These are phyloP conservation scores for Hanseniaspora valbyensis DNA, from an alignment of 805 yeast genomes.

Conservation along the genomic window DNA sequence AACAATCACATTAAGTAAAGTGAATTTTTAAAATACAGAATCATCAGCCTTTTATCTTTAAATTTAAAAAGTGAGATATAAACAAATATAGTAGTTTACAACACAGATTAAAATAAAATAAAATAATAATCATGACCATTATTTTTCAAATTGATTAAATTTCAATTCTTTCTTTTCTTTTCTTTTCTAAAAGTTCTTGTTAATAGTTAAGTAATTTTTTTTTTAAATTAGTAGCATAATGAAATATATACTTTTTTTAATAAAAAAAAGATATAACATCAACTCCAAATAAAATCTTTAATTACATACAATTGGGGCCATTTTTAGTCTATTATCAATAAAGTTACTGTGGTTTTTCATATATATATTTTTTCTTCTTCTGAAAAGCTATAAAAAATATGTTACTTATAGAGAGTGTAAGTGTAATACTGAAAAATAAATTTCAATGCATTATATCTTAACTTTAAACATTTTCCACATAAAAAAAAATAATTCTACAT, in stretches of 20 bases:
- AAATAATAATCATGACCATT: background rate
- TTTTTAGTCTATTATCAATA: background rate
- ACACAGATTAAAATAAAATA: background rate
- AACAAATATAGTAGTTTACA: background rate
- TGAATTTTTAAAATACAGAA: slow-evolving; percentile 29
- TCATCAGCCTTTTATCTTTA: slow-evolving; percentile 13
- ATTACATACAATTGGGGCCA: slow-evolving; percentile 16
- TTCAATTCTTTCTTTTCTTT: no score
- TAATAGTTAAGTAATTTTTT: background rate
- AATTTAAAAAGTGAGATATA: background rate
- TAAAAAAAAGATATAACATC: background rate
- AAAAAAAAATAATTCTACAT: no score
- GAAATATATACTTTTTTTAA: no score
- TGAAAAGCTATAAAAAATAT: no score
- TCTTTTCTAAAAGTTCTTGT: background rate
- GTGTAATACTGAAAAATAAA: no score
- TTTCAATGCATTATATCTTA: no score
- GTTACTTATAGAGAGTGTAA: no score
- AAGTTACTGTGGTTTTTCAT: background rate
- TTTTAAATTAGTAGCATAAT: no score
- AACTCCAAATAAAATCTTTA: background rate
- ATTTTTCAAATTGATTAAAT: no score
- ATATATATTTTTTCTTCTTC: background rate
- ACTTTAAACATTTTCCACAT: no score
- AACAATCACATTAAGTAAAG: slow-evolving; percentile 28